These are phyloP conservation scores for Saccharomycopsis hybrid DNA, from an alignment of 1,139 yeast genomes.

Conservation along the genomic window DNA sequence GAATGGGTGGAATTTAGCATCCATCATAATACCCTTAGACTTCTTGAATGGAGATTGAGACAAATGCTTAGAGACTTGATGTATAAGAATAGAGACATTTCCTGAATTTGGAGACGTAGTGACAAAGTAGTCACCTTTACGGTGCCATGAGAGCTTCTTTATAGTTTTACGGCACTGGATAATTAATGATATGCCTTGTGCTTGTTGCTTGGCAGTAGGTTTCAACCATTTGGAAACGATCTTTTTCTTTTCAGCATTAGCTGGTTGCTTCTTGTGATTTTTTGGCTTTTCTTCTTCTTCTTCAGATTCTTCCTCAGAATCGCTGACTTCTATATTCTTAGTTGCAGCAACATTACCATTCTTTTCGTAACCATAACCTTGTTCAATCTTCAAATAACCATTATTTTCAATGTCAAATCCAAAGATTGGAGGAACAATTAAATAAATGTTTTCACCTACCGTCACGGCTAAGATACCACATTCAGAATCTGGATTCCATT, in stretches of 20 bases:
- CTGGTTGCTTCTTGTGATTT: constrained; percentile 3
- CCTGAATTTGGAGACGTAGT: constrained; percentile 89
- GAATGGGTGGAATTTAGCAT: constrained; percentile 95
- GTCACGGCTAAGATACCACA: constrained; percentile 77
- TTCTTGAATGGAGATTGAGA: constrained; percentile 97
- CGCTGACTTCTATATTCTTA: constrained; percentile 39
- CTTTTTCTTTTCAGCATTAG: constrained; percentile 39
- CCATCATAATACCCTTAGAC: constrained; percentile 90
- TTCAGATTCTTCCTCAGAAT: constrained; percentile 13
- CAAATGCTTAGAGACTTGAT: constrained; percentile 87
- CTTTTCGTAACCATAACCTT: constrained; percentile 89
- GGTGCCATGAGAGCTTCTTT: constrained; percentile 89
- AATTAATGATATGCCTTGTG: constrained; percentile 69
- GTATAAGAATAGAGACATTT: constrained; percentile 84
- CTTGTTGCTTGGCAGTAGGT: constrained; percentile 57
- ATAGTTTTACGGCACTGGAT: constrained; percentile 66
- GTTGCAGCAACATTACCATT: constrained; percentile 44
- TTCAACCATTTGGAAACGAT: constrained; percentile 80
- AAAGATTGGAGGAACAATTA: constrained; percentile 84
- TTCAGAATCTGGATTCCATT: constrained; percentile 82
- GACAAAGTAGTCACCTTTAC: constrained; percentile 95
- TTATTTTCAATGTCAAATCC: constrained; percentile 82
- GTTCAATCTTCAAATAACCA: constrained; percentile 72
- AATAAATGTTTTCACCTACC: constrained; percentile 73
- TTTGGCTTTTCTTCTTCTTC: constrained; percentile 29